phyloP scores from a whole-genome alignment of 768 basidiomycete species.

The Hydnum rufescens region DNA sequence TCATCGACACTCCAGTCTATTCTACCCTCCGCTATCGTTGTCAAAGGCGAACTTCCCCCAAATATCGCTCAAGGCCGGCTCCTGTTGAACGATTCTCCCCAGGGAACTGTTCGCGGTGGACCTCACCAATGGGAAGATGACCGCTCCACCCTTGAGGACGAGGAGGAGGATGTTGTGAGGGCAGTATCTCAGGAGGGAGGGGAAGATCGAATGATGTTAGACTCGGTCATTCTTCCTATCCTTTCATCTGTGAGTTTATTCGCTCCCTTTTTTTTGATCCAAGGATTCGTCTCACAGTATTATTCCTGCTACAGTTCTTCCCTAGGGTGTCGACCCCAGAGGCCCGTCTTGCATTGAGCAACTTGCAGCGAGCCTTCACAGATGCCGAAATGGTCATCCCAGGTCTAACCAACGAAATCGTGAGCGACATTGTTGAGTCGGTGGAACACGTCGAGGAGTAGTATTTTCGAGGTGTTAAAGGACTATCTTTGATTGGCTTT shows the following conservation, averaged over 20 bases:
- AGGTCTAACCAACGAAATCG: slow-evolving; percentile 79
- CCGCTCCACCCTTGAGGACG: too few relatives aligned
- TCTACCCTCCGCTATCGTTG: neutral
- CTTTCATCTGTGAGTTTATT: slow-evolving; percentile 61
- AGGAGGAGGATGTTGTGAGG: slow-evolving; percentile 31
- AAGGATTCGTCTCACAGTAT: neutral
- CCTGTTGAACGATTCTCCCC: neutral
- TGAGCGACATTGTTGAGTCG: slow-evolving; percentile 85
- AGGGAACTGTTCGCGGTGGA: slow-evolving; percentile 5
- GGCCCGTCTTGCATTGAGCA: slow-evolving; percentile 65
- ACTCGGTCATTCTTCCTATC: slow-evolving; percentile 89
- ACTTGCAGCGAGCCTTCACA: slow-evolving; percentile 79
- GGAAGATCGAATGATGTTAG: slow-evolving; percentile 46
- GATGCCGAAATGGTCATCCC: slow-evolving; percentile 93
- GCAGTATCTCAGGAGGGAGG: neutral
- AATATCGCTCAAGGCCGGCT: neutral
- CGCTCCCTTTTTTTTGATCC: neutral
- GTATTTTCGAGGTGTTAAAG: too few relatives aligned
- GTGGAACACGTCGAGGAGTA: slow-evolving; percentile 72
- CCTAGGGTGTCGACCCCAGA: slow-evolving; percentile 87
- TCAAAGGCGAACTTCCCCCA: neutral
- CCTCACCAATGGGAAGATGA: slow-evolving; percentile 24
- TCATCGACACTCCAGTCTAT: neutral
- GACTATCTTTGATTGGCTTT: too few relatives aligned
- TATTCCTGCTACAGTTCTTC: slow-evolving; percentile 39